Percentiles rank a stretch among this genome's conserved stretches.
Conservation (phyloP, 2,329 filamentous ascomycete species). For the Eutypa lata region DNA sequence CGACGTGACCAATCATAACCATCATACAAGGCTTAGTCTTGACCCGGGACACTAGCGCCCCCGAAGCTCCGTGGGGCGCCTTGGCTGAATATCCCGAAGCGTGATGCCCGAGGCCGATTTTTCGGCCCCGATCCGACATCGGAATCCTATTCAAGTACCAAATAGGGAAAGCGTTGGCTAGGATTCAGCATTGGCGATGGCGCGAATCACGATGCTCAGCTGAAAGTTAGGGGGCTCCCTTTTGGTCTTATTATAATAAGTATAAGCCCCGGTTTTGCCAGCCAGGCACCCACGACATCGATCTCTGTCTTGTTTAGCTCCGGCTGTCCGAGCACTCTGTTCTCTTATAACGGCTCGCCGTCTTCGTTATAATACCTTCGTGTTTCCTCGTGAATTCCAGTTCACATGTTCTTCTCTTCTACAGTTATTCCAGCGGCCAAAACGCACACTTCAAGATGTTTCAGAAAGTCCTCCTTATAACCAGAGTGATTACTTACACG, state of each 20-base stretch:
- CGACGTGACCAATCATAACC: no score
- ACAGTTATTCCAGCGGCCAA: neutral
- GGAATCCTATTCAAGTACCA: no score
- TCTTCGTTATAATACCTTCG: neutral
- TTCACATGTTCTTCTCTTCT: neutral
- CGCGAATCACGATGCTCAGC: no score
- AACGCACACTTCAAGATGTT: neutral
- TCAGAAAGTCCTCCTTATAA: neutral
- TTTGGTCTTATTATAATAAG: constrained; percentile 7
- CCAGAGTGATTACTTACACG: neutral
- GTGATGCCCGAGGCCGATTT: no score
- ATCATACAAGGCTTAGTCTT: no score
- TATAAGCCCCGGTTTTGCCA: neutral
- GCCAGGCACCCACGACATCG: neutral
- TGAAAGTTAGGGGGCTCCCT: constrained; percentile 4
- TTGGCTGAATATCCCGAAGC: no score
- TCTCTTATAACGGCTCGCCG: neutral
- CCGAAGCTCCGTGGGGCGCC: no score
- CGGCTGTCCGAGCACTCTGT: constrained; percentile 8
- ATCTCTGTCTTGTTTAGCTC: constrained; percentile 5
- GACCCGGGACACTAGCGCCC: no score
- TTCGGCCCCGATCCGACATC: no score
- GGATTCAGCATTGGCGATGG: no score
- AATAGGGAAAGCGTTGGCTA: no score
- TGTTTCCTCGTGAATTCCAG: neutral